phyloP scores from a whole-genome alignment of 2,329 filamentous ascomycete genomes.

The Dothideomycetidae sp. region DNA sequence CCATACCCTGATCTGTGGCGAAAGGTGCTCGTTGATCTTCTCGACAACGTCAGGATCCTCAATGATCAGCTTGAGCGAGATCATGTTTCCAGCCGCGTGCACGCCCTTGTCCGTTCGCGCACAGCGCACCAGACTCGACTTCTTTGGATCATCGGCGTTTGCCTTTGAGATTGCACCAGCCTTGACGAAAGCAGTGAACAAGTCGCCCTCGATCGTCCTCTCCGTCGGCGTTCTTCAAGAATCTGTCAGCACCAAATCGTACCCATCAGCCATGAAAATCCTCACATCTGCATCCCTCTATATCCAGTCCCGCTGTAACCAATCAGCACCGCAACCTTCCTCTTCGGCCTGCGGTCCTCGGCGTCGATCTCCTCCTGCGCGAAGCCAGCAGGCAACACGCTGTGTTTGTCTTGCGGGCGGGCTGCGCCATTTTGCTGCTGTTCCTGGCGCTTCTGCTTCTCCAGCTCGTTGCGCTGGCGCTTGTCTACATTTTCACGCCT shows the following conservation, averaged over 20 bases:
- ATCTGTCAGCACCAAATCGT: not conserved
- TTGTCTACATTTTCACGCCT: constrained; percentile 34
- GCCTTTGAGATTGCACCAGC: constrained; percentile 92
- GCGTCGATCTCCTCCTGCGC: constrained; percentile 72
- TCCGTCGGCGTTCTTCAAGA: constrained; percentile 29
- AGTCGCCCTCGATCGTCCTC: constrained; percentile 89
- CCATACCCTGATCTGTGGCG: constrained; percentile 87
- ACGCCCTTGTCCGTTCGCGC: constrained; percentile 96
- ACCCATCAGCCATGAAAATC: constrained; percentile 18
- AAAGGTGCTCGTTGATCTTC: constrained; percentile 78
- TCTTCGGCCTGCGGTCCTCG: constrained; percentile 79
- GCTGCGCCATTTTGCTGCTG: constrained; percentile 27
- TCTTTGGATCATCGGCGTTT: constrained; percentile 92
- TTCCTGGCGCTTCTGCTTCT: constrained; percentile 30
- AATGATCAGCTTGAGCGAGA: constrained; percentile 88
- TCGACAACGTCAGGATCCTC: constrained; percentile 77
- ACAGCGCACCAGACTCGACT: constrained; percentile 85
- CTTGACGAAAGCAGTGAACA: constrained; percentile 82
- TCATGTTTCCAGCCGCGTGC: constrained; percentile 87
- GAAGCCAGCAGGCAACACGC: constrained; percentile 45
- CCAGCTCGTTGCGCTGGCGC: constrained; percentile 29
- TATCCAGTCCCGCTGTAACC: constrained; percentile 95
- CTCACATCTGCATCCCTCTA: constrained; percentile 78
- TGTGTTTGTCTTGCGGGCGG: constrained; percentile 20
- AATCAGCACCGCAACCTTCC: constrained; percentile 89